Percentiles rank a stretch among this genome's conserved stretches.
Conservation (phyloP, 352 stramenopile genomes). For the Pythium monospermum region DNA sequence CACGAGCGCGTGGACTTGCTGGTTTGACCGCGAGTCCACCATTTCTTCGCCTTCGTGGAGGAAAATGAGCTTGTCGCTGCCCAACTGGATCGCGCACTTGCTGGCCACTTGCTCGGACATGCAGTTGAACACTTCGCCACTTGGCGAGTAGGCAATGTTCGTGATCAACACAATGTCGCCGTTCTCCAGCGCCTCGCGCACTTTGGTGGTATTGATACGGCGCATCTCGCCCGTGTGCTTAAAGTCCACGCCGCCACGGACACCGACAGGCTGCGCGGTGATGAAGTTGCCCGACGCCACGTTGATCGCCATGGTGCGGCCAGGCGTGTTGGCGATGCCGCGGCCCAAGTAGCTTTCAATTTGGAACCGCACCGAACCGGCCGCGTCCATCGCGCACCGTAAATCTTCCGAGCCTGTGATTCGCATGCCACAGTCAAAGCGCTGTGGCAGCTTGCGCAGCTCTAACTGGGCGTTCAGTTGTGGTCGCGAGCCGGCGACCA, state of each 20-base stretch:
- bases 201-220: conserved; percentile 89
- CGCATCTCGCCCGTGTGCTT: conserved; percentile 93
- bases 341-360: conserved; percentile 84
- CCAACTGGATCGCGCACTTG: conserved; percentile 80
- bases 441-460: conserved; percentile 55
- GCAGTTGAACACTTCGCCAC: conserved; percentile 92
- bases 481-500: conserved; percentile 93
- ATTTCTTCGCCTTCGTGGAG: conserved; percentile 87
- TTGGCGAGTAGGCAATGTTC: conserved; percentile 94
- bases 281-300: conserved; percentile 97
- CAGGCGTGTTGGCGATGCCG: conserved; percentile 81
- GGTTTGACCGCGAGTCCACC: conserved; percentile 75
- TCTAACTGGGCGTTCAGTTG: conserved; percentile 92
- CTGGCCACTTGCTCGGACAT: conserved; percentile 86
- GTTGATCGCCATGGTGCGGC: conserved; percentile 74
- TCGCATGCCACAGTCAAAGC: conserved; percentile 76
- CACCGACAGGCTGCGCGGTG: conserved; percentile 87
- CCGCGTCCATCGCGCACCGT: conserved; percentile 93
- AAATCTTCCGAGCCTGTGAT: conserved; percentile 92
- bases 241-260: conserved; percentile 84
- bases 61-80: conserved; percentile 87
- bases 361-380: conserved; percentile 85
- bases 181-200: conserved; percentile 88
- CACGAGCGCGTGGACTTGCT: conserved; percentile 71
- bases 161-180: conserved; percentile 97